These are phyloP conservation scores for Cerioporus squamosus DNA, from an alignment of 1,284 basidiomycete genomes.

Conservation along the genomic window DNA sequence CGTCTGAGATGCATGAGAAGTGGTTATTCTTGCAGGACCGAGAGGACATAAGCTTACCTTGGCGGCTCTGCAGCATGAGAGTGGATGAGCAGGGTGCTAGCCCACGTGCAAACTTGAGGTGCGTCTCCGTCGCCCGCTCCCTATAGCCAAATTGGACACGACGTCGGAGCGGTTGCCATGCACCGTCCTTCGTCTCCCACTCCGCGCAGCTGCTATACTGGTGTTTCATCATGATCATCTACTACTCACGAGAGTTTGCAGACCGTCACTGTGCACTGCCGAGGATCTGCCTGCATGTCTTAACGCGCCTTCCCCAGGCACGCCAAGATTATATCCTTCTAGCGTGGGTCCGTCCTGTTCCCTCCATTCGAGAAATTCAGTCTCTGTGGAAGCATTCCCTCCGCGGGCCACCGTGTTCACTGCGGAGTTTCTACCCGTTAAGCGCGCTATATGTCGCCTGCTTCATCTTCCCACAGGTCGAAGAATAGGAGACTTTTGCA, in stretches of 20 bases:
- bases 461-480: neutral
- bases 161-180: neutral
- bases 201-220: too few species aligned
- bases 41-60: too few species aligned
- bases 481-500: constrained; percentile 5
- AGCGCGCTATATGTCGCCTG: neutral
- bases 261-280: neutral
- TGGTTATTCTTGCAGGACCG: too few species aligned
- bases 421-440: neutral
- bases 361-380: neutral
- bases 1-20: too few species aligned
- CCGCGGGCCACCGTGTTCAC: neutral
- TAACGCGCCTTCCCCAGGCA: neutral
- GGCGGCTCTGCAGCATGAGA: too few species aligned
- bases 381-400: neutral
- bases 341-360: neutral
- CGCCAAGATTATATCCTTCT: neutral
- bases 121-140: neutral
- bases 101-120: neutral
- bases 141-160: neutral
- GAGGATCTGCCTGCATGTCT: neutral
- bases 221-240: neutral
- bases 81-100: too few species aligned
- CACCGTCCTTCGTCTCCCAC: neutral
- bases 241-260: neutral